Base-by-base conservation (phyloP, 179 eudicot genomes). In the Carnegiea gigantea region DNA sequence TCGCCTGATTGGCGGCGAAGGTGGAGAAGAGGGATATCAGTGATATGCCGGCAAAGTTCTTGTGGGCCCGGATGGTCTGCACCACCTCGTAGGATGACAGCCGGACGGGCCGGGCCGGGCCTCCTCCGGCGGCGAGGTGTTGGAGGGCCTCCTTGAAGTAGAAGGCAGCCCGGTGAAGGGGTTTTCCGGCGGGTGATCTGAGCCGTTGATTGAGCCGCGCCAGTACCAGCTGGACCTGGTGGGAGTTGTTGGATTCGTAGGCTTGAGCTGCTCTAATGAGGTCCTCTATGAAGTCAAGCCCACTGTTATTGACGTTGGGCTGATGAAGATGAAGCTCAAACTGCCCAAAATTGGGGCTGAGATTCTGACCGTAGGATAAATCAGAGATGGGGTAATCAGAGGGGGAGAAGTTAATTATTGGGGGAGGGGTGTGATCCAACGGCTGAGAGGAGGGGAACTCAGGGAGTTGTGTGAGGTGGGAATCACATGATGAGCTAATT, bases 131-230 rank as follows among this genome's bases (percentile, higher is more conserved):
- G 75, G 88, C 81, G 13, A 67, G 72, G 73, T 84, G 73, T 67
- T 87, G 88, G 40, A 95, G 92, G n/a, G 97, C 97, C 80, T 95
- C 98, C 81, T 91, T 93, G 88, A 93, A 93, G 86, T 93, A 95
- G 83, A 90, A 95, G 26, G 93, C 95, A 5, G 97, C 98, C 51
- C 98, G 83, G 30, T 91, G 95, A 21, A 90, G 89, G 0, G 98
- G 95, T 48, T 92, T 92, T 0, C 95, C 98, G 9, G 72, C 38
- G 1, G 98, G 94, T 20, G 95, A 86, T 12, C 82, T 65, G 1
- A 95, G 90, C 26, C 89, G 93, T 54, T 91, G 93, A 79, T 93
- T 91, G 87, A 95, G 94, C 89, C 97, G 90, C 18, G 93, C 88
- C 84, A 95, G 77, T 88, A 95, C 89, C 76, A 87, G 83, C 36